Conservation (phyloP, 2,329 filamentous ascomycete genomes). For the Fusarium sp. region DNA sequence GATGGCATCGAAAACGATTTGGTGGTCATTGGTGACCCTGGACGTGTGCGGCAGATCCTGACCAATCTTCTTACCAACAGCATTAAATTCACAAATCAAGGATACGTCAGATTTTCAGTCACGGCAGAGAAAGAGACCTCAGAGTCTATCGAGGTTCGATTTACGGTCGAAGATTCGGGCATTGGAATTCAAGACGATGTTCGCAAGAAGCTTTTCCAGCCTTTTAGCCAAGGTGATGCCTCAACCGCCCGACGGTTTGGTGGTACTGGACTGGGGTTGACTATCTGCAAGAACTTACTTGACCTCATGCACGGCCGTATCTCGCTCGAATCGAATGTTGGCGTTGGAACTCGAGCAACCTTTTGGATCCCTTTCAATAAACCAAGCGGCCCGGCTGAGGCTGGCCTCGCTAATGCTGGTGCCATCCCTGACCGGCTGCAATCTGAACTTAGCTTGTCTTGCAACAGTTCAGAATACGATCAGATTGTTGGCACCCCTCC, state of each 20-base stretch:
- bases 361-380: slow-evolving; percentile 84
- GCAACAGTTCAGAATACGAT: slow-evolving; percentile 72
- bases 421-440: slow-evolving; percentile 74
- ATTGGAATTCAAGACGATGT: slow-evolving; percentile 85
- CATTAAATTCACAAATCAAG: slow-evolving; percentile 78
- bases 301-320: slow-evolving; percentile 85
- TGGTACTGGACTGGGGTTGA: slow-evolving; percentile 79
- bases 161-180: slow-evolving; percentile 79
- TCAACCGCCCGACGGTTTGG: slow-evolving; percentile 83
- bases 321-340: slow-evolving; percentile 71
- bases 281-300: slow-evolving; percentile 82
- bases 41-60: slow-evolving; percentile 83
- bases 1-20: slow-evolving; percentile 71
- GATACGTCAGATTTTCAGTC: slow-evolving; percentile 73
- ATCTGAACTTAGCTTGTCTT: slow-evolving; percentile 70
- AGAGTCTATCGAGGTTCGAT: slow-evolving; percentile 73
- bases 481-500: slow-evolving; percentile 54
- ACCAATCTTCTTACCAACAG: slow-evolving; percentile 82
- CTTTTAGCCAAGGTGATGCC: slow-evolving; percentile 83
- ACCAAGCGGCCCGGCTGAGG: slow-evolving; percentile 59
- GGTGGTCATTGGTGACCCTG: slow-evolving; percentile 87
- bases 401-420: slow-evolving; percentile 68
- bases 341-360: slow-evolving; percentile 75
- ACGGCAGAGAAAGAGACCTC: slow-evolving; percentile 69
- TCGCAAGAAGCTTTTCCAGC: slow-evolving; percentile 76